Evolutionary conservation across 2,329 filamentous ascomycete species (phyloP), one percentile per base, ranked within the genome.

Genomic region (Metarhizium sp.): DNA sequence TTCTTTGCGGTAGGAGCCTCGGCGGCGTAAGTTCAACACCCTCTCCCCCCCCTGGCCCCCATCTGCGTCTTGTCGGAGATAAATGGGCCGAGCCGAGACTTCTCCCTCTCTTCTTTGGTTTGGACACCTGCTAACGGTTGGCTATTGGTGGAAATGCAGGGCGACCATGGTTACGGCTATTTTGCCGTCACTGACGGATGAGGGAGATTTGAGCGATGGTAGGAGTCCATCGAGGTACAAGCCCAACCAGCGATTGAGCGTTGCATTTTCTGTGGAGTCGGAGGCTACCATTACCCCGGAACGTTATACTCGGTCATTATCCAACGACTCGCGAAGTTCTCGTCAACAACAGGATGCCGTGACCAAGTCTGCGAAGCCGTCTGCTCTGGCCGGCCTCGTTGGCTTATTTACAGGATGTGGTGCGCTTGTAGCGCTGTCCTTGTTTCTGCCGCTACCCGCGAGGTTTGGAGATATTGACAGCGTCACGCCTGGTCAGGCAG

Each of bases 101-200:
- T 49, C 59, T 6, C 14, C 2, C 14, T 51, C 25, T 42, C 16
- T 36, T 40, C 6, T 36, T 36, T 51, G 20, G 13, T 51, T 51
- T 51, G 6, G 20, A 30, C 11, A 10, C 20, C 32, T 32, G 45
- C 54, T 55, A 43, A 55, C 45, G 8, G 2, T 46, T 18, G n/a
- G 42, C 10, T 48, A 10, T 14, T 30, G 7, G 25, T 30, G 45
- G 45, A 45, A 20, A 32, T 58, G 11, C 55, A 84, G 80, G 5
- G 81, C 91, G 14, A 97, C 94, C 1, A 99, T 99, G 94, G 94
- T 99, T 20, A 97, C 94, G 8, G 94, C 94, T 3, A 90, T 95
- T 49, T 77, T 99, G 29, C 94, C 94, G 1, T 85, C 80, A 11
- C 71, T 87, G 61, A 85, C 82, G 5, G 79, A 80, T 59, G 79